phyloP scores from a whole-genome alignment of 2,329 filamentous ascomycete genomes.

The Parafenestella ontariensis region DNA sequence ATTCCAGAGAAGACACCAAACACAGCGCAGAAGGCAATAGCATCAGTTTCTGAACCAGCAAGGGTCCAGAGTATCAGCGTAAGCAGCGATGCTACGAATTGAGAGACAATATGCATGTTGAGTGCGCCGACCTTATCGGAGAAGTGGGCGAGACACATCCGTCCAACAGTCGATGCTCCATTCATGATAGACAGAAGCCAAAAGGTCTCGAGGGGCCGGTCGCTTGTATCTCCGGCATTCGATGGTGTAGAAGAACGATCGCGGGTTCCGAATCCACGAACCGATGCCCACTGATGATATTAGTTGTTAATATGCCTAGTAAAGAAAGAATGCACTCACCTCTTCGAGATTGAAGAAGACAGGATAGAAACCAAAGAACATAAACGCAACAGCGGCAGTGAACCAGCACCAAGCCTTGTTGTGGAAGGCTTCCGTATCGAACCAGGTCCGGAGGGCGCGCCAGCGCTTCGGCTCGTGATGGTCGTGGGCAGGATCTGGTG shows the following conservation, averaged over 20 bases:
- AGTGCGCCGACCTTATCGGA: constrained; percentile 55
- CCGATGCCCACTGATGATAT: constrained; percentile 53
- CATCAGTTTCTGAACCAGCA: constrained; percentile 44
- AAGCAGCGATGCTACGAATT: constrained; percentile 52
- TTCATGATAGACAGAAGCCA: constrained; percentile 61
- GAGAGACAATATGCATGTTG: constrained; percentile 55
- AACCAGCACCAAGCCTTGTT: constrained; percentile 55
- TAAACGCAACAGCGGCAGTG: constrained; percentile 53
- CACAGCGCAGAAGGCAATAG: constrained; percentile 57
- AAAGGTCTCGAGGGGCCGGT: constrained; percentile 54
- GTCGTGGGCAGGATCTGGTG: constrained; percentile 52
- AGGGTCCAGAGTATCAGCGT: constrained; percentile 55
- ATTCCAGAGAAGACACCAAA: constrained; percentile 59
- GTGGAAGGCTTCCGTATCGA: constrained; percentile 54
- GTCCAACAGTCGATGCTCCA: constrained; percentile 55
- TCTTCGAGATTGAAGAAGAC: constrained; percentile 63
- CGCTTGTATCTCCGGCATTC: constrained; percentile 16
- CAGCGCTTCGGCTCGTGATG: constrained; percentile 51
- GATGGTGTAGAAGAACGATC: constrained; percentile 24
- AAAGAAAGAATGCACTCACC: constrained; percentile 29
- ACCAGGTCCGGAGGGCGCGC: constrained; percentile 48
- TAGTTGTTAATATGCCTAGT: constrained; percentile 7
- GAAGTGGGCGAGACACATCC: constrained; percentile 54
- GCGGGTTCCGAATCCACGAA: constrained; percentile 51
- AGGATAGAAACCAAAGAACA: constrained; percentile 61